These are phyloP conservation scores for Moricandia moricandioides DNA, from an alignment of 345 rosid species.

Conservation along the genomic window DNA sequence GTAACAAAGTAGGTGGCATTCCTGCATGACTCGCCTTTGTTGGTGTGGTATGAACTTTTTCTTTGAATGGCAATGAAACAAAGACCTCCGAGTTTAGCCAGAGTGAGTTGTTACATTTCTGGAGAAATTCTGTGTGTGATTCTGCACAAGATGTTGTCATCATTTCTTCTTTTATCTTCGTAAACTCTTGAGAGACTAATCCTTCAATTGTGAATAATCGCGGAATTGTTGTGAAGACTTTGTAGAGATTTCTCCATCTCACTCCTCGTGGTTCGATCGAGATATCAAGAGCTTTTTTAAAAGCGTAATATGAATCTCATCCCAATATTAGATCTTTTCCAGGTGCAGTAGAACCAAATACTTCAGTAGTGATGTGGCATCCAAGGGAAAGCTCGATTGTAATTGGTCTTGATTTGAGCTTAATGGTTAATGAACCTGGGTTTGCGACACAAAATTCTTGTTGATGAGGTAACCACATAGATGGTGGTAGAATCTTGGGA, in stretches of 20 bases:
- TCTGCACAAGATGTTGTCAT: neutral
- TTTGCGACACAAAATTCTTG: neutral
- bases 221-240: neutral
- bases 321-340: too few species aligned
- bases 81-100: neutral
- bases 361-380: too few species aligned
- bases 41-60: neutral
- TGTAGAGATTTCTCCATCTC: too few species aligned
- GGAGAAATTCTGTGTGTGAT: neutral
- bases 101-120: neutral
- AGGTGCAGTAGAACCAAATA: too few species aligned
- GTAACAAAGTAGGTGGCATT: neutral
- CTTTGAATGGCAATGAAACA: neutral
- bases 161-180: neutral
- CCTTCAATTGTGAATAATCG: neutral
- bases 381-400: neutral
- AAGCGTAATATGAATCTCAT: too few species aligned
- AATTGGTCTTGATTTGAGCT: neutral
- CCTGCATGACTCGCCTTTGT: neutral
- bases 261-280: too few species aligned
- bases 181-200: too few species aligned
- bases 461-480: neutral
- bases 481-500: neutral
- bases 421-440: neutral
- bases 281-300: too few species aligned